Conservation (phyloP, 2,329 filamentous ascomycete species). For the Cladophialophora yegresii region DNA sequence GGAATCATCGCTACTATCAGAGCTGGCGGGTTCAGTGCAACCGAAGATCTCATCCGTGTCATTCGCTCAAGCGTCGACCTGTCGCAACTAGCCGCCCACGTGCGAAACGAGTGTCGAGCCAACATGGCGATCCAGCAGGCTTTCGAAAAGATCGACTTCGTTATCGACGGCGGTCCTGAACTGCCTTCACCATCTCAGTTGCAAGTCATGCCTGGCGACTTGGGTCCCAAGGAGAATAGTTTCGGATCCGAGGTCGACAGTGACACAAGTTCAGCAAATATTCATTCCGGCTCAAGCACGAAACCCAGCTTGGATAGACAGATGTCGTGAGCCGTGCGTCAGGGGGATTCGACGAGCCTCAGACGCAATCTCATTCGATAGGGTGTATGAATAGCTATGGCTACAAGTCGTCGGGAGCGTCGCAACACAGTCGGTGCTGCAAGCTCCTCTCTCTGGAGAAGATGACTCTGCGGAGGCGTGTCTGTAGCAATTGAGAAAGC, state of each 20-base stretch:
- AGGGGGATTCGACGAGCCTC: neutral
- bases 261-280: conserved; percentile 10
- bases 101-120: conserved; percentile 34
- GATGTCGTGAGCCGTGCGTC: neutral
- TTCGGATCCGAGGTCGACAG: conserved; percentile 8
- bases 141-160: conserved; percentile 33
- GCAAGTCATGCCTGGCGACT: conserved; percentile 4
- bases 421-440: neutral
- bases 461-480: neutral
- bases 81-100: conserved; percentile 35
- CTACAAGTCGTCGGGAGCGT: neutral
- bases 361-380: neutral
- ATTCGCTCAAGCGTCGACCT: conserved; percentile 34
- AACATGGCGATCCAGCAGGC: conserved; percentile 32
- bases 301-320: neutral
- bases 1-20: conserved; percentile 35
- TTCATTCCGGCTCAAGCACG: neutral
- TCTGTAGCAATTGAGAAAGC: neutral
- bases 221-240: neutral
- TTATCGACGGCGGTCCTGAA: conserved; percentile 30
- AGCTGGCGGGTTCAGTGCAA: conserved; percentile 27
- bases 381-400: neutral
- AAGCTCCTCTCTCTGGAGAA: neutral
- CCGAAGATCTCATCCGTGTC: conserved; percentile 28
- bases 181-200: conserved; percentile 34